phyloP scores from a whole-genome alignment of 2,329 filamentous ascomycete species.

The Cercospora sojina region DNA sequence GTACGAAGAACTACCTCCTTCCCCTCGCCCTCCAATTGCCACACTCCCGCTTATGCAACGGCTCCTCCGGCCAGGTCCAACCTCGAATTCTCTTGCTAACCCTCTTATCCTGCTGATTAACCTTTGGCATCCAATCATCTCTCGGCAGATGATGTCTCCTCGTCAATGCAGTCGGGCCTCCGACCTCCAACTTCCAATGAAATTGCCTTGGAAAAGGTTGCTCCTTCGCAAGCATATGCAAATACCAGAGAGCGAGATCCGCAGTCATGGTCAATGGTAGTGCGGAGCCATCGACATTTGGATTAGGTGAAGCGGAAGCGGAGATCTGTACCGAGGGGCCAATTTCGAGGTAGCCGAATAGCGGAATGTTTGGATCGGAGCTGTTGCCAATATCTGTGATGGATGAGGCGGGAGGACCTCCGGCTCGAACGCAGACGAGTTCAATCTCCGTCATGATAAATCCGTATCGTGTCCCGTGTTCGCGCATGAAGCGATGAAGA shows the following conservation, averaged over 20 bases:
- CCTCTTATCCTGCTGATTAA: slow-evolving; percentile 71
- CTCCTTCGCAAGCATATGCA: slow-evolving; percentile 69
- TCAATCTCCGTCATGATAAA: slow-evolving; percentile 98
- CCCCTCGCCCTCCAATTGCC: slow-evolving; percentile 50
- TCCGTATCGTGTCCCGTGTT: slow-evolving; percentile 88
- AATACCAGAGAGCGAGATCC: slow-evolving; percentile 72
- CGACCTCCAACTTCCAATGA: slow-evolving; percentile 69
- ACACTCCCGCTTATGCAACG: slow-evolving; percentile 69
- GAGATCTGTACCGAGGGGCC: slow-evolving; percentile 55
- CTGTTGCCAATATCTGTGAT: background rate
- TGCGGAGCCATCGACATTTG: background rate
- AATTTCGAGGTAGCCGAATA: slow-evolving; percentile 87
- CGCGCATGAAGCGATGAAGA: slow-evolving; percentile 87
- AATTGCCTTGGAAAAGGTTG: slow-evolving; percentile 58
- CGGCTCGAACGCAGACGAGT: slow-evolving; percentile 83
- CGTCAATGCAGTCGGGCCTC: slow-evolving; percentile 70
- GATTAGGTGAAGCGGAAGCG: slow-evolving; percentile 26
- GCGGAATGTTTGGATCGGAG: slow-evolving; percentile 56
- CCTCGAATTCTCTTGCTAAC: slow-evolving; percentile 71
- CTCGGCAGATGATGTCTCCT: slow-evolving; percentile 67
- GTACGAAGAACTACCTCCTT: too few relatives aligned
- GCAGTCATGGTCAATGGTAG: slow-evolving; percentile 59
- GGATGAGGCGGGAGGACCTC: slow-evolving; percentile 45
- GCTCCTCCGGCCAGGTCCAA: slow-evolving; percentile 75
- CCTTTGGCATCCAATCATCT: slow-evolving; percentile 73